Percentiles rank a stretch among this genome's conserved stretches.
Evolutionary conservation across 2,329 filamentous ascomycete species (phyloP).

Genomic region (Sporothrix inflata): DNA sequence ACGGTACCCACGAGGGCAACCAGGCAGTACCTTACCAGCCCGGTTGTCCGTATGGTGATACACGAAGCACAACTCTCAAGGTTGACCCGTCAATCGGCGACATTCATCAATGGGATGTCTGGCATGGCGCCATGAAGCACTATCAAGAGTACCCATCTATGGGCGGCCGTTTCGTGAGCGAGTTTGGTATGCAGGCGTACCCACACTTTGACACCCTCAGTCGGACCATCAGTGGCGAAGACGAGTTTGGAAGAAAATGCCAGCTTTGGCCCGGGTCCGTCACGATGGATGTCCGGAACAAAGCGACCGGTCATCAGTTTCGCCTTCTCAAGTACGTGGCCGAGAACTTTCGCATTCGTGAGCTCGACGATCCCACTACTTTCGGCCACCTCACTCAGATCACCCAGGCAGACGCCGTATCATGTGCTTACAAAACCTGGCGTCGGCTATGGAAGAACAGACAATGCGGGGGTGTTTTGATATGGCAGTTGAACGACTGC

Average conservation of each 20-base stretch:
- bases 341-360: constrained; percentile 78
- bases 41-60: constrained; percentile 81
- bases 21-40: constrained; percentile 78
- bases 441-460: constrained; percentile 74
- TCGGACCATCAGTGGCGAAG: constrained; percentile 71
- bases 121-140: constrained; percentile 85
- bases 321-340: constrained; percentile 85
- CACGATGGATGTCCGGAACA: constrained; percentile 94
- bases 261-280: constrained; percentile 80
- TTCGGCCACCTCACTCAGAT: constrained; percentile 73
- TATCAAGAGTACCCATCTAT: constrained; percentile 90
- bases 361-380: constrained; percentile 59
- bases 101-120: constrained; percentile 95
- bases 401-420: constrained; percentile 69
- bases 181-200: constrained; percentile 95
- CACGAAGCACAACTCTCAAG: constrained; percentile 59
- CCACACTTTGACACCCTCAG: constrained; percentile 83
- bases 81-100: constrained; percentile 82
- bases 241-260: constrained; percentile 43
- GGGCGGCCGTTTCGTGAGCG: constrained; percentile 85
- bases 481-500: constrained; percentile 87
- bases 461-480: constrained; percentile 74
- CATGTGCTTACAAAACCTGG: constrained; percentile 69
- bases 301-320: constrained; percentile 85
- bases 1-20: constrained; percentile 40